phyloP scores from a whole-genome alignment of 2,329 filamentous ascomycete genomes.

The Cladosporium halotolerans region DNA sequence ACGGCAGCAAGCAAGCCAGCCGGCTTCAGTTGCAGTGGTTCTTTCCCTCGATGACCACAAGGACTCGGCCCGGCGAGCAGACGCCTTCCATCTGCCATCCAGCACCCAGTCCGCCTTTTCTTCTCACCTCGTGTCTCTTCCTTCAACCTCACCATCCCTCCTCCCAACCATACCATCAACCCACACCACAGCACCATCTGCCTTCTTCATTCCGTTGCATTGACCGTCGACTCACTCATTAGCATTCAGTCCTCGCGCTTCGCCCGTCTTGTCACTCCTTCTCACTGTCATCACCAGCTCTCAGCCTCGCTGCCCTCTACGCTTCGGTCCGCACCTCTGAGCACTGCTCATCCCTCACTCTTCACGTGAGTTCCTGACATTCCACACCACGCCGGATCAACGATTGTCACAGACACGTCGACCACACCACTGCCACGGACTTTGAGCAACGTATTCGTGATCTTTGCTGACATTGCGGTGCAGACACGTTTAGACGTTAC shows the following conservation, averaged over 20 bases:
- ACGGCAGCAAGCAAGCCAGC: neutral
- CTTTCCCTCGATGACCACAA: neutral
- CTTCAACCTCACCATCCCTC: constrained; percentile 12
- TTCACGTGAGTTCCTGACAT: neutral
- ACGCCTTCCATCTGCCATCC: neutral
- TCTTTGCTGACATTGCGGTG: neutral
- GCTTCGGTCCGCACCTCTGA: neutral
- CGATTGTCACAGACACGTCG: neutral
- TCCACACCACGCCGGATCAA: neutral
- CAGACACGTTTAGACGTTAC: neutral
- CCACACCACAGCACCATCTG: constrained; percentile 26
- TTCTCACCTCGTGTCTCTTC: neutral
- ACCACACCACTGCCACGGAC: neutral
- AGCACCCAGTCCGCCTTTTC: neutral
- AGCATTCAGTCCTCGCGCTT: constrained; percentile 16
- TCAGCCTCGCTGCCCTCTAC: constrained; percentile 32
- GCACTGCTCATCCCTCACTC: neutral
- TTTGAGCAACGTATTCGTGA: neutral
- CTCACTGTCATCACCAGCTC: constrained; percentile 99
- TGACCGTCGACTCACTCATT: constrained; percentile 22
- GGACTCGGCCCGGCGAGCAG: constrained; percentile 3
- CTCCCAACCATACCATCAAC: constrained; percentile 16
- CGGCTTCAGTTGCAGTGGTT: constrained; percentile 4
- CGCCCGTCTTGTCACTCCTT: constrained; percentile 56
- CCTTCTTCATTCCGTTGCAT: constrained; percentile 34